Conservation (phyloP, 208 protist species). For the Angomonas deanei region DNA sequence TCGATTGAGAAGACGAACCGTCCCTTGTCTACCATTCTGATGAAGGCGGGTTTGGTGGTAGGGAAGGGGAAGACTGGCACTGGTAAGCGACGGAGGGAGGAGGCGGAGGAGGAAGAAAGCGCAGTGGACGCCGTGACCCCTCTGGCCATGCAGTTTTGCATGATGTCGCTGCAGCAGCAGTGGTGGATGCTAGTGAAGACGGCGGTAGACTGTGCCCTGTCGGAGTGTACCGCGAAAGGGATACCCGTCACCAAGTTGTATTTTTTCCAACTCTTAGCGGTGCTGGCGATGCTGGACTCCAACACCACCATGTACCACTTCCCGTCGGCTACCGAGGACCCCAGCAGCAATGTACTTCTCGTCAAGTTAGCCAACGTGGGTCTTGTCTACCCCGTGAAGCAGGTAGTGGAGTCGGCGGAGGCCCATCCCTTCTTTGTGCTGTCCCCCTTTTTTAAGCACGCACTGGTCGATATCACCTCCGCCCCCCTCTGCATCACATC, state of each 20-base stretch:
- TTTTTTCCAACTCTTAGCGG: slow-evolving; percentile 74
- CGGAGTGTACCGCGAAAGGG: slow-evolving; percentile 14
- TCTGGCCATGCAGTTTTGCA: slow-evolving; percentile 75
- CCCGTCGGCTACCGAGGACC: slow-evolving; percentile 39
- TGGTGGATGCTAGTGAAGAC: slow-evolving; percentile 78
- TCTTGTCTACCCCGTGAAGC: slow-evolving; percentile 63
- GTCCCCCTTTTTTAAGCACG: slow-evolving; percentile 75
- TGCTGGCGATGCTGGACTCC: slow-evolving; percentile 56
- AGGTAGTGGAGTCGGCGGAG: too few species aligned
- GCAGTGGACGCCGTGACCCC: slow-evolving; percentile 28
- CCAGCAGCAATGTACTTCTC: slow-evolving; percentile 59
- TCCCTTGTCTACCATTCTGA: too few species aligned
- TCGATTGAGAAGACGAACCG: slow-evolving; percentile 18
- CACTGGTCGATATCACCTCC: slow-evolving; percentile 52
- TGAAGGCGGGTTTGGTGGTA: too few species aligned
- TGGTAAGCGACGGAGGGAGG: background rate
- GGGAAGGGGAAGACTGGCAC: too few species aligned
- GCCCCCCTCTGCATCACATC: slow-evolving; percentile 56
- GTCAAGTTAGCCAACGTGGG: slow-evolving; percentile 73
- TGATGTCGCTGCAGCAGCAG: slow-evolving; percentile 81
- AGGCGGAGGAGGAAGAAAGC: background rate
- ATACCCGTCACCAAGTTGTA: slow-evolving; percentile 23
- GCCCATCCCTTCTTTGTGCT: slow-evolving; percentile 59
- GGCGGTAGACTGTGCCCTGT: slow-evolving; percentile 61
- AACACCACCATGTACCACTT: slow-evolving; percentile 54